Conservation (phyloP, 202 grass and related monocot genomes). For the Panicum hallii region DNA sequence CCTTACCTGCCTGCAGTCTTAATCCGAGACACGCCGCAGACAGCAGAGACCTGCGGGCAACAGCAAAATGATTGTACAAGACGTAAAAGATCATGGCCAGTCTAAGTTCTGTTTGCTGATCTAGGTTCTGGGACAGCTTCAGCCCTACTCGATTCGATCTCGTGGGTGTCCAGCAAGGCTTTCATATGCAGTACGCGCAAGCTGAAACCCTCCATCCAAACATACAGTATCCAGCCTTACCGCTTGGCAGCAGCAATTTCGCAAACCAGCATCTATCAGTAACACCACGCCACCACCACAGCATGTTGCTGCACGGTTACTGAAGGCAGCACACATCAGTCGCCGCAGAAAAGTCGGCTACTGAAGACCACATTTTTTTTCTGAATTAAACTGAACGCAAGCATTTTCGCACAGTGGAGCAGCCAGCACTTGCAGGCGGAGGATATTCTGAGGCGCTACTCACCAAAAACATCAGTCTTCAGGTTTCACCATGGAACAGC, state of each 20-base stretch:
- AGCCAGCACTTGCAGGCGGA: not conserved
- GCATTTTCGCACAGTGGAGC: not conserved
- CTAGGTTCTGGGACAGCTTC: too few relatives aligned
- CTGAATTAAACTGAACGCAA: not conserved
- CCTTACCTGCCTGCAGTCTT: constrained; percentile 2
- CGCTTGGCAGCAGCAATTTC: too few relatives aligned
- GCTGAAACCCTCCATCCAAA: too few relatives aligned
- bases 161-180: not conserved
- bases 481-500: constrained; percentile 26
- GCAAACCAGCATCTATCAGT: too few relatives aligned
- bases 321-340: not conserved
- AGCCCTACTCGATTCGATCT: not conserved
- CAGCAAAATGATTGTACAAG: not conserved
- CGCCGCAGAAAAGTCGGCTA: not conserved
- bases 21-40: not conserved
- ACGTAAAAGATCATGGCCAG: not conserved
- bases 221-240: not conserved
- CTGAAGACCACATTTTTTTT: not conserved
- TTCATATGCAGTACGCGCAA: not conserved
- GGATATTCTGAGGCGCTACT: not conserved
- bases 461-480: constrained; percentile 19
- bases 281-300: not conserved
- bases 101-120: not conserved
- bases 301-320: not conserved
- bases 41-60: not conserved